phyloP scores from a whole-genome alignment of 352 stramenopile genomes.

The Phytopythium vexans region DNA sequence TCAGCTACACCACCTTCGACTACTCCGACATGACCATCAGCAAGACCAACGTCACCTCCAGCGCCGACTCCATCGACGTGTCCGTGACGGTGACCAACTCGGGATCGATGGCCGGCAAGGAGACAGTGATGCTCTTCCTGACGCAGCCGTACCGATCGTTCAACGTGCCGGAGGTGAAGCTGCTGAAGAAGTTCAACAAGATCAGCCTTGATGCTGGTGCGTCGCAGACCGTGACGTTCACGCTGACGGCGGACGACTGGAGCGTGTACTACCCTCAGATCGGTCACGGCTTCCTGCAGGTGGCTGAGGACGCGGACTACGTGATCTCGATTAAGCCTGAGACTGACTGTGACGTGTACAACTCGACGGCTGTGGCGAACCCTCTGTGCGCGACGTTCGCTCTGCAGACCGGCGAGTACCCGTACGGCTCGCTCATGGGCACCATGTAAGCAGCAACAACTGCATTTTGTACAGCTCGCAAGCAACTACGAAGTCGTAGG shows the following conservation, averaged over 20 bases:
- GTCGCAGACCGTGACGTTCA: slow-evolving; percentile 30
- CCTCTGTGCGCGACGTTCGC: slow-evolving; percentile 24
- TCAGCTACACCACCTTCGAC: slow-evolving; percentile 56
- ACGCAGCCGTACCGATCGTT: slow-evolving; percentile 53
- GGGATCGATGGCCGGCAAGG: slow-evolving; percentile 45
- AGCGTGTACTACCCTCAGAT: no score
- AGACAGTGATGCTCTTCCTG: slow-evolving; percentile 79
- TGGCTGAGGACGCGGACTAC: slow-evolving; percentile 65
- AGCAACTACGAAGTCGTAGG: no score
- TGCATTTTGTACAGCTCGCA: no score
- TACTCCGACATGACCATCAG: slow-evolving; percentile 37
- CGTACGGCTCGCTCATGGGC: no score
- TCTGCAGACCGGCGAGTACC: slow-evolving; percentile 22
- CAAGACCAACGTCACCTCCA: slow-evolving; percentile 7
- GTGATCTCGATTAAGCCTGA: slow-evolving; percentile 61
- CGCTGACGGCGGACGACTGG: slow-evolving; percentile 31
- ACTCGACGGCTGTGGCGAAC: slow-evolving; percentile 21
- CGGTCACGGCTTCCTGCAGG: slow-evolving; percentile 38
- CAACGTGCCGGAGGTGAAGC: slow-evolving; percentile 71
- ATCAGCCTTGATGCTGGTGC: slow-evolving; percentile 44
- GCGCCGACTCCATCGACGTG: slow-evolving; percentile 8
- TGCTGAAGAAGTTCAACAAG: slow-evolving; percentile 78
- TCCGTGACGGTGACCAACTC: slow-evolving; percentile 55
- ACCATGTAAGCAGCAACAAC: no score
- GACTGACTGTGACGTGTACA: slow-evolving; percentile 69